Base-by-base conservation (phyloP, 257 asterid species). In the Gardenia jasminoides region DNA sequence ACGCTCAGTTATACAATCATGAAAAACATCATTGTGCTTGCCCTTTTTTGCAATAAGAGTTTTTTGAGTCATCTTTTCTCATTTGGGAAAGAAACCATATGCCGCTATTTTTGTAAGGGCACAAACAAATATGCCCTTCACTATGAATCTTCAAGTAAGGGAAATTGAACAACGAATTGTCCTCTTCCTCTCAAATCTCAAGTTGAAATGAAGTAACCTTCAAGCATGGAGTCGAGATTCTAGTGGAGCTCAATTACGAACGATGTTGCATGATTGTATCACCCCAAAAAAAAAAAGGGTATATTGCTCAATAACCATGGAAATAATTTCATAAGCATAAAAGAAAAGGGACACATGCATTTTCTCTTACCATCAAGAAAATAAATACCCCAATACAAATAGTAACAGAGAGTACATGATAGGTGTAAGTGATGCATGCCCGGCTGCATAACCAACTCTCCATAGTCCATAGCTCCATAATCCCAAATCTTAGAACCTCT, bases 381-480 rank as follows among this genome's bases (percentile, higher is more conserved):
- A 44, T 62, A 47, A 62, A 64, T 50, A 44, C 68, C 19, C 41
- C 41, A 36, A 36, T 36, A 36, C 41, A 36, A 36, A 36, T 8
- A 36, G 66, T 58, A 72, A 13, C 20, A 75, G 39, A 24, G 64
- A 50, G 83, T 67, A 70, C 82, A 78, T 70, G 72, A 78, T 54
- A 36, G 61, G 84, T 84, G 87, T 81, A 84, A 84, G 83, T 43
- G 85, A 81, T 84, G 85, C 85, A 84, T 84, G 83, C 87, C 87
- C 85, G 75, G 85, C 78, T 81, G 81, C 81, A 46, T 28, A 56
- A 44, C 74, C 36, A 72, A 36, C 66, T 1, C 52, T 28, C 59
- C 22, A 77, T 26, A 52, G 16, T 39, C n/a, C 66, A 46, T 5
- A 36, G 28, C 75, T 65, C 65, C 1, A 41, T 78, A 72, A 44